Percentiles rank a stretch among this genome's conserved stretches.
Conservation (phyloP, 2,329 filamentous ascomycete genomes). For the Hypoxylon sp. region DNA sequence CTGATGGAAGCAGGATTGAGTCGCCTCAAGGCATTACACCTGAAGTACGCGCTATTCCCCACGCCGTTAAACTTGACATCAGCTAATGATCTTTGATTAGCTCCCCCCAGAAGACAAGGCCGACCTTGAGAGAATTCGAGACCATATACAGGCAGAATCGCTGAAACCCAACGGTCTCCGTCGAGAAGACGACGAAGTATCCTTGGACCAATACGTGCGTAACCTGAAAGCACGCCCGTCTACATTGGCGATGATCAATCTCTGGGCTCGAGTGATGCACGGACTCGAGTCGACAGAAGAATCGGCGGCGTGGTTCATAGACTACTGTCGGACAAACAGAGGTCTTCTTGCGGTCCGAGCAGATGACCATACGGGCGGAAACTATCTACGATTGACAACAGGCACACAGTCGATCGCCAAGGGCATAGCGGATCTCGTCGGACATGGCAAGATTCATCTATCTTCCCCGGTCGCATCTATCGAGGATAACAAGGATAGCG, state of each 20-base stretch:
- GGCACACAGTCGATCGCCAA: constrained; percentile 42
- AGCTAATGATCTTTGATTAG: constrained; percentile 24
- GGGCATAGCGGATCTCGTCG: constrained; percentile 43
- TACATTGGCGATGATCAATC: constrained; percentile 47
- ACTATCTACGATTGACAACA: constrained; percentile 43
- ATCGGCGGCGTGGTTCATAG: constrained; percentile 50
- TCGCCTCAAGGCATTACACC: constrained; percentile 48
- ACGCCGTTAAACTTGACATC: no score
- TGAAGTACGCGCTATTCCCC: constrained; percentile 30
- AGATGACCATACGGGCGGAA: constrained; percentile 48
- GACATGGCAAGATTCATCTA: constrained; percentile 31
- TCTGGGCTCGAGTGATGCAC: constrained; percentile 51
- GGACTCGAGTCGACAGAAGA: constrained; percentile 49
- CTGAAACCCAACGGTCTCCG: constrained; percentile 37
- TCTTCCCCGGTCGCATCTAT: constrained; percentile 30
- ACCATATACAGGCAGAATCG: constrained; percentile 49
- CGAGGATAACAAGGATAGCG: constrained; percentile 10
- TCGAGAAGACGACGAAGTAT: constrained; percentile 45
- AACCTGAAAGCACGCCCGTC: constrained; percentile 46
- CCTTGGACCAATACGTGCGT: constrained; percentile 48
- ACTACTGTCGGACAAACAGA: constrained; percentile 49
- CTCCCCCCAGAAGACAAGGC: constrained; percentile 46
- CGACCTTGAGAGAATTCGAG: constrained; percentile 47
- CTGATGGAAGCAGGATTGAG: constrained; percentile 38
- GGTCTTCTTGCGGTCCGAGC: constrained; percentile 49